Conservation (phyloP, 2,329 filamentous ascomycete species). For the Myriosclerotinia duriaeana region DNA sequence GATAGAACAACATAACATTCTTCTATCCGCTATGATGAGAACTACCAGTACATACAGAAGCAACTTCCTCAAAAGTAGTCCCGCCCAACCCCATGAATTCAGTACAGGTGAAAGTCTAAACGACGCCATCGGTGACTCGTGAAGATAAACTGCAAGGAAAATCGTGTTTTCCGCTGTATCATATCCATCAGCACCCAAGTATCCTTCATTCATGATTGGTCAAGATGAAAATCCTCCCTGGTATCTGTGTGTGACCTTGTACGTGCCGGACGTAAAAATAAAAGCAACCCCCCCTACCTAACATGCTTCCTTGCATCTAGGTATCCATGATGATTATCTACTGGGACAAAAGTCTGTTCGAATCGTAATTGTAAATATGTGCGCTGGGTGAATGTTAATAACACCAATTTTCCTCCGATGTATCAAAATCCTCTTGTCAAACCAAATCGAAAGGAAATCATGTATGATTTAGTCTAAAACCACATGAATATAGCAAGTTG, state of each 20-base stretch:
- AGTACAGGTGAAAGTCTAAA: conserved; percentile 7
- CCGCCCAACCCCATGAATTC: not conserved
- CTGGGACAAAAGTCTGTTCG: not conserved
- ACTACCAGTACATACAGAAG: not conserved
- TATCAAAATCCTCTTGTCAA: not conserved
- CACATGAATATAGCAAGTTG: not conserved
- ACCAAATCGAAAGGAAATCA: not conserved
- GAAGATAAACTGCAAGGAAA: not conserved
- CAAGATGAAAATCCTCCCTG: not conserved
- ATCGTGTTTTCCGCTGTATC: not conserved
- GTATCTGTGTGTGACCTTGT: not conserved
- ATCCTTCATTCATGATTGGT: not conserved
- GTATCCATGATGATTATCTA: not conserved
- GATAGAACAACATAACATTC: conserved; percentile 1
- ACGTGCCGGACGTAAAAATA: not conserved
- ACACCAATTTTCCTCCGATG: not conserved
- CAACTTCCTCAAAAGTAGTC: not conserved
- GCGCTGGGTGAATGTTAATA: not conserved
- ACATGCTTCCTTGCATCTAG: not conserved
- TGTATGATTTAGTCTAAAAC: not conserved
- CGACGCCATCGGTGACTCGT: not conserved
- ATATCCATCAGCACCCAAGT: not conserved
- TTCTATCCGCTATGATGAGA: not conserved
- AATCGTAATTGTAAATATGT: not conserved
- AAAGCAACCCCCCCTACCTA: not conserved